phyloP scores from a whole-genome alignment of 192 early-diverging fungal species.

The Coemansia sp. region DNA sequence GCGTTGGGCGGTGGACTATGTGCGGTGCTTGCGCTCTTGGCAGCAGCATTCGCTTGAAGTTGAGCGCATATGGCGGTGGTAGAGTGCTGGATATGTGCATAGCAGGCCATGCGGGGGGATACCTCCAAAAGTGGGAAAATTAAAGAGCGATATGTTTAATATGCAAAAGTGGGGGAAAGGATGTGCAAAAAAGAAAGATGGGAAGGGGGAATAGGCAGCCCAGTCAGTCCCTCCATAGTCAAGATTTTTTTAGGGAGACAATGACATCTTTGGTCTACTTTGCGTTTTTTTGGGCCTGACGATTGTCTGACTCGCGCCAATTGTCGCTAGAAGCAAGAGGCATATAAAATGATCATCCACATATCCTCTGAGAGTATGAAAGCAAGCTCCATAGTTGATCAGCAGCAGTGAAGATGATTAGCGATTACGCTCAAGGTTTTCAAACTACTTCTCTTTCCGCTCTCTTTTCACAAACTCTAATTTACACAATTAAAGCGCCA shows the following conservation, averaged over 20 bases:
- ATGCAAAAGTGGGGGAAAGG: not conserved
- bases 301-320: not conserved
- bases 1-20: not conserved
- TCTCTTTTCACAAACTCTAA: not conserved
- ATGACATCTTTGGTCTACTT: not conserved
- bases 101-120: not conserved
- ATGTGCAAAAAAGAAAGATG: not conserved
- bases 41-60: not conserved
- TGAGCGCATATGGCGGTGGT: constrained; percentile 11
- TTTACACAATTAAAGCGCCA: not conserved
- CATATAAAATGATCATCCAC: not conserved
- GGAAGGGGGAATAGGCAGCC: not conserved
- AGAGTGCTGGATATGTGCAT: constrained; percentile 14
- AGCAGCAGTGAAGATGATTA: not conserved
- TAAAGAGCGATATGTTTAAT: not conserved
- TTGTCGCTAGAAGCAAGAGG: not conserved
- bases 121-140: not conserved
- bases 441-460: not conserved
- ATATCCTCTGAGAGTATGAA: not conserved
- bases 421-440: not conserved
- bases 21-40: not conserved
- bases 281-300: not conserved
- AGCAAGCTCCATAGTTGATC: not conserved
- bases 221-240: constrained; percentile 5
- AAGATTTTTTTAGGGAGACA: not conserved